Base-by-base conservation (phyloP, 2,329 filamentous ascomycete genomes). In the Penicillium corylophilum region DNA sequence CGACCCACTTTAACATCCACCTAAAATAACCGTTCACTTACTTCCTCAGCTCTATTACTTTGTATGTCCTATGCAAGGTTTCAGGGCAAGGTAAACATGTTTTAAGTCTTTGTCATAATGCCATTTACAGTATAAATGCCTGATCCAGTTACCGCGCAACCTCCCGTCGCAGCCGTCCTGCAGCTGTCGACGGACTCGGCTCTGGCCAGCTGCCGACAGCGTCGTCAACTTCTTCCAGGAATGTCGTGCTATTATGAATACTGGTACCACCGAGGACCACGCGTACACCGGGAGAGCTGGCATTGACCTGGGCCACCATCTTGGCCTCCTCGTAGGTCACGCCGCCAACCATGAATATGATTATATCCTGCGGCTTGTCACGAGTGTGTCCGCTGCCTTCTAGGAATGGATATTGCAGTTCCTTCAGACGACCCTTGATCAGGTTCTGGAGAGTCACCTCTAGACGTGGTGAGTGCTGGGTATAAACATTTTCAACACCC, bases 401-500 rank as follows among this genome's bases (percentile, higher is more conserved):
- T 5, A 97, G 83, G 67, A 97, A 99, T 0, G 94, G 95, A 67
- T 95, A 97, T 56, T 94, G 84, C 59, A 91, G 83, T 64, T 95
- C 90, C 64, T 85, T 88, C 52, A 99, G 74, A 26, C 89, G 84
- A 0, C 94, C 95, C 68, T 96, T 96, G 75, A 97, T 92, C 46
- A 99, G 78, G 63, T 93, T 93, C 68, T 96, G 93, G 16, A 99
- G 75, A 0, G 91, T 97, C 22, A 83, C 82, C 70, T 96, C 92
- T 15, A 99, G 74, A 20, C 90, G 81, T 0, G 95, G 91, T 5
- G 90, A 95, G 71, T 99, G 94, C 70, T 99, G 95, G 0, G 94
- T 99, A 71, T 99, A 99, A 24, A 99, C 94, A 64, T 99, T 99
- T 71, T 99, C 95, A 1, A 99, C 94, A 1, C 94, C 94, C 67